Evolutionary conservation across 108 stramenopile genomes (phyloP), one percentile per base, ranked within the genome.

Genomic region (Cyclotella sp.): DNA sequence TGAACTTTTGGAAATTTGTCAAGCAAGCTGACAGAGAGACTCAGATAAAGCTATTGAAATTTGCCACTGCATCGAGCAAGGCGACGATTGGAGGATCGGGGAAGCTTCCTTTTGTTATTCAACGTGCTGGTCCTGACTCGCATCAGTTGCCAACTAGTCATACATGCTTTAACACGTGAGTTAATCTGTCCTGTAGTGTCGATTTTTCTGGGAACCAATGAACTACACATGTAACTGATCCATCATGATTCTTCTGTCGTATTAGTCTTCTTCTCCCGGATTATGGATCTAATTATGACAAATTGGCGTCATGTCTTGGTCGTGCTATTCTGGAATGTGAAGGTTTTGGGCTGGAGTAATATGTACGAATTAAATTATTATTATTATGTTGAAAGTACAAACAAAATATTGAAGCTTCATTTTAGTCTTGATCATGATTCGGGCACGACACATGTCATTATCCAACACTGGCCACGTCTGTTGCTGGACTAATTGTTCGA

Each of bases 71-170:
- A 13, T 87, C 84, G 24, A 88, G 70, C 28, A 86, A 87, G 84
- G 96, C 95, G 9, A 96, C 97, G 1, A 92, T 97, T 42, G 97
- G 97, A 29, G 97, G 97, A 24, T 82, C 97, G n/a, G 90, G 90
- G 8, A 80, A 88, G 52, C 77, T 98, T 67, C 44, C 76, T 19
- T 97, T 97, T 75, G 93, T 87, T 43, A 87, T 98, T 53, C 97
- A 98, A 81, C 78, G 95, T 30, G 94, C 95, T 10, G 98, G 97
- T 40, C 89, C 95, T 12, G 98, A 98, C 61, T 89, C 92, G 58
- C 70, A 78, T 49, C 85, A 91, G 40, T 75, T 98, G 16, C 97
- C 97, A 0, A 96, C 97, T 18, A 73, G 95, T 13, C 95, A 95
- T 71, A 98, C 98, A 16, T 98, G 98, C 72, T 98, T 98, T 87